phyloP scores from a whole-genome alignment of 140 eudicot genomes.

The Stevia rebaudiana region DNA sequence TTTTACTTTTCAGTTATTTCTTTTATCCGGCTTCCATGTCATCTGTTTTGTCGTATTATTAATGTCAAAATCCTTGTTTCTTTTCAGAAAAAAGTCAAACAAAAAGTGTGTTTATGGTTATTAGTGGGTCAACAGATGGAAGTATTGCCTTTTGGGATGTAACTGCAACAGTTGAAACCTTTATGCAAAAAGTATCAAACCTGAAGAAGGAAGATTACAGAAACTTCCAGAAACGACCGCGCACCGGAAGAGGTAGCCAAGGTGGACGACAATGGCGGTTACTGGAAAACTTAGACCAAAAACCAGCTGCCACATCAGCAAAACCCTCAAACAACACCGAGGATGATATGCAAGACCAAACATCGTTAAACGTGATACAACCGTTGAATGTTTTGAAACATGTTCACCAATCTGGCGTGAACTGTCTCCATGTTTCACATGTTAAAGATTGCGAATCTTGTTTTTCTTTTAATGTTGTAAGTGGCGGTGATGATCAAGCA shows the following conservation, averaged over 20 bases:
- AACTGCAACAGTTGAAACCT: slow-evolving; percentile 52
- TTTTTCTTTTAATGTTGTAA: slow-evolving; percentile 45
- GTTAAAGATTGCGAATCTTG: slow-evolving; percentile 23
- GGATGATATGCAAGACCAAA: slow-evolving; percentile 11
- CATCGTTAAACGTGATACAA: slow-evolving; percentile 32
- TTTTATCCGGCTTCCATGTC: slow-evolving; percentile 7
- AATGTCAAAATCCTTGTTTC: not conserved
- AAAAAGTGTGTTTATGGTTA: slow-evolving; percentile 48
- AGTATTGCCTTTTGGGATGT: slow-evolving; percentile 92
- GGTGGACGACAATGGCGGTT: slow-evolving; percentile 94
- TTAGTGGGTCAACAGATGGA: slow-evolving; percentile 95
- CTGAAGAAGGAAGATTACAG: slow-evolving; percentile 42
- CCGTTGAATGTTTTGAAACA: slow-evolving; percentile 50
- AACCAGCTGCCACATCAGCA: slow-evolving; percentile 17
- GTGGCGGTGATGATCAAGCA: slow-evolving; percentile 99
- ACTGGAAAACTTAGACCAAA: slow-evolving; percentile 31
- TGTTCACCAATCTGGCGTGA: slow-evolving; percentile 92
- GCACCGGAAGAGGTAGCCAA: slow-evolving; percentile 99
- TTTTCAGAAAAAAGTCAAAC: slow-evolving; percentile 42
- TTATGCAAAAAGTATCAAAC: slow-evolving; percentile 48
- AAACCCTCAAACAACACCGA: slow-evolving; percentile 16
- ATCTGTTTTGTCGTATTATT: slow-evolving; percentile 1
- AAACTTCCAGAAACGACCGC: slow-evolving; percentile 76
- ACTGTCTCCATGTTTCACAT: slow-evolving; percentile 71
- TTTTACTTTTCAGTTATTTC: not conserved